Evolutionary conservation across 371 early-diverging fungal species (phyloP).

Genomic region (Apophysomyces ossiformis): DNA sequence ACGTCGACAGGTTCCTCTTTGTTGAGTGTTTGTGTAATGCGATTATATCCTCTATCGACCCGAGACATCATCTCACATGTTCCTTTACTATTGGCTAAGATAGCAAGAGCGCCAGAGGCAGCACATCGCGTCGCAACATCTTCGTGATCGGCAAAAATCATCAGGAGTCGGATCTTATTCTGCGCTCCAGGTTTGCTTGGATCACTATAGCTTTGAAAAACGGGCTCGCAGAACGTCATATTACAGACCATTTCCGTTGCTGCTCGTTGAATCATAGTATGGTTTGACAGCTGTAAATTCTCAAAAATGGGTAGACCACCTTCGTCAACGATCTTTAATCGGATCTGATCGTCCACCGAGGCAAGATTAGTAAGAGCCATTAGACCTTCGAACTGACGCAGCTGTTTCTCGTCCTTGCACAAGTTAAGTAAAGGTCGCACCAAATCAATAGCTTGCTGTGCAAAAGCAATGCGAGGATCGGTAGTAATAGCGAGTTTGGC

Average conservation of each 20-base stretch:
- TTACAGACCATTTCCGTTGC: slow-evolving; percentile 94
- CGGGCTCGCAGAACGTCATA: slow-evolving; percentile 83
- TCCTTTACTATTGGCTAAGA: slow-evolving; percentile 65
- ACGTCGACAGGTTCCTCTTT: slow-evolving; percentile 45
- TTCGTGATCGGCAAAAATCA: slow-evolving; percentile 87
- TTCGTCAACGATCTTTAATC: slow-evolving; percentile 49
- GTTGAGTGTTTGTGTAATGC: slow-evolving; percentile 47
- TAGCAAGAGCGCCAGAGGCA: slow-evolving; percentile 88
- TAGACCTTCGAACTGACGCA: slow-evolving; percentile 88
- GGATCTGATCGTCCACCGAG: slow-evolving; percentile 58
- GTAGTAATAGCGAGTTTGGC: slow-evolving; percentile 92
- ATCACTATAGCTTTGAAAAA: slow-evolving; percentile 76
- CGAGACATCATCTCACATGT: slow-evolving; percentile 60
- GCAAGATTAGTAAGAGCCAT: slow-evolving; percentile 94
- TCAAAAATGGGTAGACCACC: slow-evolving; percentile 77
- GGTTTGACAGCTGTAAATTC: slow-evolving; percentile 77
- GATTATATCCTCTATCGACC: slow-evolving; percentile 57
- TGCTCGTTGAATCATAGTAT: slow-evolving; percentile 86
- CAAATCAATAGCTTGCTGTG: slow-evolving; percentile 62
- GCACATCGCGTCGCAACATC: slow-evolving; percentile 86
- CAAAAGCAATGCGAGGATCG: slow-evolving; percentile 88
- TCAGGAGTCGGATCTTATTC: slow-evolving; percentile 72
- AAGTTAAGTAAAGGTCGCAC: slow-evolving; percentile 66
- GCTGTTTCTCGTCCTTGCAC: slow-evolving; percentile 60
- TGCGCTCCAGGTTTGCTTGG: slow-evolving; percentile 38